phyloP scores from a whole-genome alignment of 805 yeast species.

The Lachancea lanzarotensis region DNA sequence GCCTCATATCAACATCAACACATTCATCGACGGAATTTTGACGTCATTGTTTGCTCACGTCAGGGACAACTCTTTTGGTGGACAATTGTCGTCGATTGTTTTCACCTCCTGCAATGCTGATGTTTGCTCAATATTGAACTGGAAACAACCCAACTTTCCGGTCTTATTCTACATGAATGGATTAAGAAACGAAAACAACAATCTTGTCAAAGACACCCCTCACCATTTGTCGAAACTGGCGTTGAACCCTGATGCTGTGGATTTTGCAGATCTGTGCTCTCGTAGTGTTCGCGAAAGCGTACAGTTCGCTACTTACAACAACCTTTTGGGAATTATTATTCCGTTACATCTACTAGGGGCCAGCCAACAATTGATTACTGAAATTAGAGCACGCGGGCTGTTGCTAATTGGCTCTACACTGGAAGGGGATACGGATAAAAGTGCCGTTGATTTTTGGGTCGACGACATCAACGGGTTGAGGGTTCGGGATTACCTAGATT shows the following conservation, averaged over 20 bases:
- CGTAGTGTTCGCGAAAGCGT: slow-evolving; percentile 50
- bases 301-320: slow-evolving; percentile 71
- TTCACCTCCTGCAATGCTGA: slow-evolving; percentile 82
- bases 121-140: slow-evolving; percentile 88
- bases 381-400: slow-evolving; percentile 73
- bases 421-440: slow-evolving; percentile 15
- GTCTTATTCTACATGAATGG: slow-evolving; percentile 81
- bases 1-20: slow-evolving; percentile 51
- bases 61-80: slow-evolving; percentile 38
- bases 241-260: slow-evolving; percentile 12
- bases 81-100: slow-evolving; percentile 56
- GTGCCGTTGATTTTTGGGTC: slow-evolving; percentile 10
- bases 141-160: slow-evolving; percentile 98
- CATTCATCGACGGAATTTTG: slow-evolving; percentile 68
- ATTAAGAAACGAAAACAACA: slow-evolving; percentile 27
- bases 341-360: slow-evolving; percentile 63
- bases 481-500: slow-evolving; percentile 15
- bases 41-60: slow-evolving; percentile 72
- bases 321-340: slow-evolving; percentile 75
- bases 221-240: slow-evolving; percentile 24
- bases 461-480: slow-evolving; percentile 24
- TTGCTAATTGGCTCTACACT: slow-evolving; percentile 68
- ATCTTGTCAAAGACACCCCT: slow-evolving; percentile 27
- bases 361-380: slow-evolving; percentile 69
- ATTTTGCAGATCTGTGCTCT: slow-evolving; percentile 16